phyloP scores from a whole-genome alignment of 2,329 filamentous ascomycete genomes.

The Furcasterigmium sp. region DNA sequence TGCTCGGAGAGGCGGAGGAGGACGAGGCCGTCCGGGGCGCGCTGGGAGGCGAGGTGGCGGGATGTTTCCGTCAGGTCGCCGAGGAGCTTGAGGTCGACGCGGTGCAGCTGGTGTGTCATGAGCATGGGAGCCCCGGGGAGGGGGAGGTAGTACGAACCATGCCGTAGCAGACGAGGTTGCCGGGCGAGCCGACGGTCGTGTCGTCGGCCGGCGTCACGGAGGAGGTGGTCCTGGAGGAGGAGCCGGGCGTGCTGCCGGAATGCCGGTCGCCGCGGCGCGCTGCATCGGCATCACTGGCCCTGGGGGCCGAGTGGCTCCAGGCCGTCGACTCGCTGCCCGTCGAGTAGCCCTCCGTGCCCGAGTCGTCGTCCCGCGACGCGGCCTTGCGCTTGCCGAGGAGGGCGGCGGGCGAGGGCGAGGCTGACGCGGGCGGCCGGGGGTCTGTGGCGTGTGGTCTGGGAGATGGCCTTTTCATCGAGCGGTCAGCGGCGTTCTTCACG shows the following conservation, averaged over 20 bases:
- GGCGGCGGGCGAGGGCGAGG: neutral
- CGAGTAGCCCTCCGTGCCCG: neutral
- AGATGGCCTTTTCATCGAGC: too few species aligned
- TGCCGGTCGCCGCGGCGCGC: too few species aligned
- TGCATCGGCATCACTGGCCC: neutral
- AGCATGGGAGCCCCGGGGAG: too few species aligned
- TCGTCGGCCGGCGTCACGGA: too few species aligned
- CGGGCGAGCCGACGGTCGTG: too few species aligned
- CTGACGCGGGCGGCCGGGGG: neutral
- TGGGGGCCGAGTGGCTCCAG: neutral
- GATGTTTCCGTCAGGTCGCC: slow-evolving; percentile 14
- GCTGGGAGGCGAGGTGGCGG: slow-evolving; percentile 10
- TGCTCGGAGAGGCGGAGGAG: slow-evolving; percentile 15
- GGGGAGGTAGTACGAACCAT: slow-evolving; percentile 14
- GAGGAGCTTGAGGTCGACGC: slow-evolving; percentile 17
- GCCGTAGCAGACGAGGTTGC: slow-evolving; percentile 17
- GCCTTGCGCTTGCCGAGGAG: neutral
- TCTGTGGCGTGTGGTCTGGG: neutral
- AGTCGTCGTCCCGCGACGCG: neutral
- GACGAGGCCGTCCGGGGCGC: slow-evolving; percentile 11
- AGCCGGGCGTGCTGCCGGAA: too few species aligned
- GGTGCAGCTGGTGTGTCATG: slow-evolving; percentile 15
- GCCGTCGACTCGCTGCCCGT: neutral
- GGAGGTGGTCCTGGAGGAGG: too few species aligned
- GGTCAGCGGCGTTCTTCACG: too few species aligned